Conservation (phyloP, 305 asterid species). For the Fraxinus nigra region DNA sequence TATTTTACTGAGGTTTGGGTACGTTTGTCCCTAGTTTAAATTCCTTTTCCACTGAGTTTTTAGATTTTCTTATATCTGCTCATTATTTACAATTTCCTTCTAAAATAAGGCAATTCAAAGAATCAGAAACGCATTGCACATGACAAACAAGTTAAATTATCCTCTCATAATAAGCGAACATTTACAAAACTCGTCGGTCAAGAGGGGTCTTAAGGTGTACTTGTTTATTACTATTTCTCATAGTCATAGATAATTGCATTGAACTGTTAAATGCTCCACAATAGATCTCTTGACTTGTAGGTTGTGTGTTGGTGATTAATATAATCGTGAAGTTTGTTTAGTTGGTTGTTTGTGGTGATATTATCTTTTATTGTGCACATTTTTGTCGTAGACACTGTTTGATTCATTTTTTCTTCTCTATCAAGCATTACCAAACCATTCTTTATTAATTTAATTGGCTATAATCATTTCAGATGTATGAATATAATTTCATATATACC, state of each 20-base stretch:
- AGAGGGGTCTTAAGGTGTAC: neutral
- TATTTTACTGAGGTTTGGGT: neutral
- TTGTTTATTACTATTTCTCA: neutral
- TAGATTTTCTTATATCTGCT: neutral
- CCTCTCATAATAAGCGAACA: neutral
- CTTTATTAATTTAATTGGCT: neutral
- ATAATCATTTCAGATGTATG: neutral
- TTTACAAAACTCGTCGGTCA: neutral
- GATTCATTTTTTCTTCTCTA: neutral
- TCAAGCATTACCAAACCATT: neutral
- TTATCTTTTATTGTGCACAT: neutral
- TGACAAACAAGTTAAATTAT: neutral
- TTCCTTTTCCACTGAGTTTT: neutral
- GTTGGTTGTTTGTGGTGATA: neutral
- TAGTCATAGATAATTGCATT: neutral
- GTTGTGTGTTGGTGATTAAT: neutral
- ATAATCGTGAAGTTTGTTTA: neutral
- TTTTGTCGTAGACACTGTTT: neutral
- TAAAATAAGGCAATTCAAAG: neutral
- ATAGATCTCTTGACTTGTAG: neutral
- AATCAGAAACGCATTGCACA: neutral
- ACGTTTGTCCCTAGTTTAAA: neutral
- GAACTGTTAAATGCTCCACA: neutral
- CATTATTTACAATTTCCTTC: neutral
- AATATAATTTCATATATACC: neutral